Evolutionary conservation across 2,329 filamentous ascomycete genomes (phyloP).

Genomic region (Drechslerella coelobrocha): DNA sequence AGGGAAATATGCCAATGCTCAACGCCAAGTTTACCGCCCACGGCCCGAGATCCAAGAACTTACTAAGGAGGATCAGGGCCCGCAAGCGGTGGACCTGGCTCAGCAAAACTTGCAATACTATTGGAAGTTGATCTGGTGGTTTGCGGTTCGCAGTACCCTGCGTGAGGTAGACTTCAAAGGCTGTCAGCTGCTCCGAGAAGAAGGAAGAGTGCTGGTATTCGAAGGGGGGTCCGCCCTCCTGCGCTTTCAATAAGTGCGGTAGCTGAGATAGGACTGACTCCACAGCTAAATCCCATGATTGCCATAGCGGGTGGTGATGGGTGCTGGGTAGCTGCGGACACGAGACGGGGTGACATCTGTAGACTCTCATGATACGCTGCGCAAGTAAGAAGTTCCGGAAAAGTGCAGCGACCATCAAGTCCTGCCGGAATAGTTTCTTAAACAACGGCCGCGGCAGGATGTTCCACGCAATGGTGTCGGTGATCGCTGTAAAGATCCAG

Average conservation of each 20-base stretch:
- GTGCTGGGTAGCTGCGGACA: slow-evolving; percentile 92
- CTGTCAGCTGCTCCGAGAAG: slow-evolving; percentile 95
- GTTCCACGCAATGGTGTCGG: slow-evolving; percentile 98
- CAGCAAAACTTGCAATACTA: slow-evolving; percentile 91
- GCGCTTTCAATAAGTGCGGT: slow-evolving; percentile 79
- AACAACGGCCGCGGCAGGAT: slow-evolving; percentile 87
- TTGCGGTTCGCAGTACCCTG: slow-evolving; percentile 83
- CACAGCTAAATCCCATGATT: slow-evolving; percentile 95
- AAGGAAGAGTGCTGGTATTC: slow-evolving; percentile 94
- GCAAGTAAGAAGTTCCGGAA: slow-evolving; percentile 95
- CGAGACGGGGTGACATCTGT: slow-evolving; percentile 93
- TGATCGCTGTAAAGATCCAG: slow-evolving; percentile 99
- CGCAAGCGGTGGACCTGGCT: slow-evolving; percentile 93
- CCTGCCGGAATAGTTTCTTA: slow-evolving; percentile 95
- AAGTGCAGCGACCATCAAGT: slow-evolving; percentile 97
- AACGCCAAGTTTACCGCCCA: slow-evolving; percentile 98
- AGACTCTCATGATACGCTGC: slow-evolving; percentile 93
- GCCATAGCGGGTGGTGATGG: slow-evolving; percentile 92
- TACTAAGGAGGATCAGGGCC: slow-evolving; percentile 87
- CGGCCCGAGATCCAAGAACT: slow-evolving; percentile 91
- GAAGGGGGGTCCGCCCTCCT: slow-evolving; percentile 76
- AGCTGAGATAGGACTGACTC: slow-evolving; percentile 93
- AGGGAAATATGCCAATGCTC: slow-evolving; percentile 98
- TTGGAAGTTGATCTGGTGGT: slow-evolving; percentile 90
- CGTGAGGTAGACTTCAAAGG: slow-evolving; percentile 92